phyloP scores from a whole-genome alignment of 1,284 basidiomycete genomes.

The Hymenochaete sp. region DNA sequence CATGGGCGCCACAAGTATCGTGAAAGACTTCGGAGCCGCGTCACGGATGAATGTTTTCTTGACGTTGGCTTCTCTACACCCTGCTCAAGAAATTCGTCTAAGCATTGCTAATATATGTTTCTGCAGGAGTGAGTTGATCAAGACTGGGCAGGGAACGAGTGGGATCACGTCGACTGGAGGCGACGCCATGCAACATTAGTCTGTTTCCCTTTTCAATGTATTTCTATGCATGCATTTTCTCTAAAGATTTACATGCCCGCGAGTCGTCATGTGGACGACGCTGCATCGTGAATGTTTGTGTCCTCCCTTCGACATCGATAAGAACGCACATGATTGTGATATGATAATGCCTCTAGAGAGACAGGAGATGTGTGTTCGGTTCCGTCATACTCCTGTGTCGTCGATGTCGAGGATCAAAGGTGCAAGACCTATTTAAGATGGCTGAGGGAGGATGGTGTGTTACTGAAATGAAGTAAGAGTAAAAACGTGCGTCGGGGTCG shows the following conservation, averaged over 20 bases:
- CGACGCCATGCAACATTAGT: constrained; percentile 16
- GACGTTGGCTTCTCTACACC: background rate
- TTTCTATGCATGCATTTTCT: background rate
- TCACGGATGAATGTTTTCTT: background rate
- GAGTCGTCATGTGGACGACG: background rate
- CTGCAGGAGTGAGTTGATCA: constrained; percentile 57
- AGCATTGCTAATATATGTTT: background rate
- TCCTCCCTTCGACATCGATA: too few relatives aligned
- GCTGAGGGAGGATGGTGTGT: too few relatives aligned
- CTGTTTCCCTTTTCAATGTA: background rate
- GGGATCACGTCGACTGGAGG: constrained; percentile 7
- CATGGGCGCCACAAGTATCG: background rate
- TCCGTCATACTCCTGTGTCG: too few relatives aligned
- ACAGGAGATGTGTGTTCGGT: too few relatives aligned
- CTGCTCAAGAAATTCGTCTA: background rate
- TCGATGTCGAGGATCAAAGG: too few relatives aligned
- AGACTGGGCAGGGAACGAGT: constrained; percentile 39
- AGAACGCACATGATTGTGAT: too few relatives aligned
- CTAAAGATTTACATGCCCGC: background rate
- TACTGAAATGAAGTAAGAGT: too few relatives aligned
- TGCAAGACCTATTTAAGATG: too few relatives aligned
- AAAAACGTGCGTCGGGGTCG: too few relatives aligned
- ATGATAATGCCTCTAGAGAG: too few relatives aligned
- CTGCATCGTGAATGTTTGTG: too few relatives aligned
- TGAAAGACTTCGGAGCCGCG: background rate